Evolutionary conservation across 176 grass and related monocot genomes (phyloP).

Genomic region (Triticum urartu): DNA sequence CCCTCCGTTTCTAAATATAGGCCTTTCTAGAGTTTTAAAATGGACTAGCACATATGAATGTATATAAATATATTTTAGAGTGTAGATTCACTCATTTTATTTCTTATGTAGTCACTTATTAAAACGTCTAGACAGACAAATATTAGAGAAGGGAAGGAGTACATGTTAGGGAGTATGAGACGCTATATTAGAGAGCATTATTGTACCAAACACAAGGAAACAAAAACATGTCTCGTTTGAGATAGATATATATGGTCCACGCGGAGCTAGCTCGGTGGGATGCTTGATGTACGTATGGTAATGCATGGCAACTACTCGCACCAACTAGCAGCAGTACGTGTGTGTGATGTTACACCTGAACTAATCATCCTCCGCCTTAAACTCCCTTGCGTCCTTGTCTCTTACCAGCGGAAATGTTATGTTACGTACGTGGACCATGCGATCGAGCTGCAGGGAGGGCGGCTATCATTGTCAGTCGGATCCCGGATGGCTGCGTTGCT

Average conservation of each 20-base stretch:
- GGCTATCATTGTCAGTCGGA: neutral
- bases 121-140: too few relatives aligned
- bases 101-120: too few relatives aligned
- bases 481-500: neutral
- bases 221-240: neutral
- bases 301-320: conserved; percentile 1
- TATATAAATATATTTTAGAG: too few relatives aligned
- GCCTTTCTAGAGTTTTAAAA: too few relatives aligned
- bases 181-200: too few relatives aligned
- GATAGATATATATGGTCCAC: neutral
- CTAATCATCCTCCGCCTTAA: neutral
- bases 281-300: neutral
- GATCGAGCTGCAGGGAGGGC: too few relatives aligned
- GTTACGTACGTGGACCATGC: neutral
- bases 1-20: too few relatives aligned
- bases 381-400: neutral
- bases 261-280: neutral
- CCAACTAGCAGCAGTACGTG: neutral
- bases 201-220: neutral
- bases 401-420: neutral
- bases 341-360: conserved; percentile 13
- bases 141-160: too few relatives aligned
- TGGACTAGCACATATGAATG: too few relatives aligned
- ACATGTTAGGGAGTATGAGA: too few relatives aligned
- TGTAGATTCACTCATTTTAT: too few relatives aligned